These are phyloP conservation scores for Aspergillaceae sp. DNA, from an alignment of 2,329 filamentous ascomycete species.

Conservation along the genomic window DNA sequence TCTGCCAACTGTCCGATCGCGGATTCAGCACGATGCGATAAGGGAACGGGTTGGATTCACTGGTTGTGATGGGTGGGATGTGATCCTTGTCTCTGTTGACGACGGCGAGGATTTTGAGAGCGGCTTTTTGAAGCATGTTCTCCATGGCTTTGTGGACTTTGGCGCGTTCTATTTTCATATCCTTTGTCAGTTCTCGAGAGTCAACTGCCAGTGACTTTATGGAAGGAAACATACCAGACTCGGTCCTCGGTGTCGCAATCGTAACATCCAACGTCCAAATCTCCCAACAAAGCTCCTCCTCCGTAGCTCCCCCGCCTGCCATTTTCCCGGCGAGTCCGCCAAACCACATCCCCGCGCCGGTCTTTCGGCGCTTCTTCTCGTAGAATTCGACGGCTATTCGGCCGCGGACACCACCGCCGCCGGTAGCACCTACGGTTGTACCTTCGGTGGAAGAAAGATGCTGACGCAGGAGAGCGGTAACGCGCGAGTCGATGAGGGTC, in stretches of 20 bases:
- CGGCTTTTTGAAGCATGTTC: conserved; percentile 74
- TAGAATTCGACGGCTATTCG: conserved; percentile 87
- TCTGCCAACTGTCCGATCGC: conserved; percentile 68
- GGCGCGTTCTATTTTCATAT: conserved; percentile 56
- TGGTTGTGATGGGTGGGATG: conserved; percentile 92
- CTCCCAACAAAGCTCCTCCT: conserved; percentile 97
- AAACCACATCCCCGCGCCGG: conserved; percentile 56
- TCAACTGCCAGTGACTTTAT: background rate
- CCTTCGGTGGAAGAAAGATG: conserved; percentile 53
- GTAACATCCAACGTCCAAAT: conserved; percentile 89
- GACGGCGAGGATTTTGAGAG: conserved; percentile 80
- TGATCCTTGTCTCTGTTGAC: conserved; percentile 88
- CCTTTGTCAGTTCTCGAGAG: conserved; percentile 1
- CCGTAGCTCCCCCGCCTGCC: conserved; percentile 65
- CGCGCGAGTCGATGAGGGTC: conserved; percentile 84
- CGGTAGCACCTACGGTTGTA: conserved; percentile 23
- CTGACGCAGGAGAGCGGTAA: conserved; percentile 68
- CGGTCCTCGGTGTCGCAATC: conserved; percentile 80
- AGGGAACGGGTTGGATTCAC: conserved; percentile 85
- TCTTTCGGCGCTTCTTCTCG: conserved; percentile 78
- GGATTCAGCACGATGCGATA: conserved; percentile 88
- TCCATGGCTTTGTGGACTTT: conserved; percentile 90
- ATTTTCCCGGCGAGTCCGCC: conserved; percentile 40
- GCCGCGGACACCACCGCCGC: conserved; percentile 56
- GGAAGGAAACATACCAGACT: conserved; percentile 57